Evolutionary conservation across 805 yeast species (phyloP).

Genomic region (Wickerhamiella vanderwaltii): DNA sequence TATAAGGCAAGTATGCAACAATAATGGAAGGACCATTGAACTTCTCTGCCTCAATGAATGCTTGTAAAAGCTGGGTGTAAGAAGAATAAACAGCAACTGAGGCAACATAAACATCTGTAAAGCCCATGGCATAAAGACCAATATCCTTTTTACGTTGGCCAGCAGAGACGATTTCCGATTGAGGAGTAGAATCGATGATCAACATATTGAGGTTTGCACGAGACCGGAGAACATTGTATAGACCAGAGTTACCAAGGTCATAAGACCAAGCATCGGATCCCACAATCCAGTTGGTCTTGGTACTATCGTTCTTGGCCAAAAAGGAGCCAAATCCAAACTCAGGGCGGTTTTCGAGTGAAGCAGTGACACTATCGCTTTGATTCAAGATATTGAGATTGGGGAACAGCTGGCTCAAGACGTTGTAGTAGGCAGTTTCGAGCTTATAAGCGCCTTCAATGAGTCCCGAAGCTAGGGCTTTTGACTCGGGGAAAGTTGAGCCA

Average conservation of each 20-base stretch:
- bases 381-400: slow-evolving; percentile 48
- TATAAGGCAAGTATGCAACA: slow-evolving; percentile 76
- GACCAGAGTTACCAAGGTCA: slow-evolving; percentile 84
- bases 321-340: slow-evolving; percentile 80
- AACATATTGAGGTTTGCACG: slow-evolving; percentile 71
- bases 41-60: slow-evolving; percentile 78
- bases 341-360: slow-evolving; percentile 46
- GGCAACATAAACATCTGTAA: slow-evolving; percentile 80
- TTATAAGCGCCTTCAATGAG: slow-evolving; percentile 33
- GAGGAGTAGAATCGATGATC: slow-evolving; percentile 76
- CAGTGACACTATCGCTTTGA: slow-evolving; percentile 34
- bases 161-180: slow-evolving; percentile 27
- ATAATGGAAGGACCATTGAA: slow-evolving; percentile 86
- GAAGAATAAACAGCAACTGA: slow-evolving; percentile 89
- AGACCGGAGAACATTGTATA: slow-evolving; percentile 69
- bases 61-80: slow-evolving; percentile 82
- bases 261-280: slow-evolving; percentile 95
- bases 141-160: slow-evolving; percentile 67
- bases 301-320: slow-evolving; percentile 42
- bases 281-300: slow-evolving; percentile 49
- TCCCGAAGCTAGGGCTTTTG: slow-evolving; percentile 23
- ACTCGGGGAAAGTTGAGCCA: slow-evolving; percentile 32
- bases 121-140: slow-evolving; percentile 90
- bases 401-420: slow-evolving; percentile 60
- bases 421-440: slow-evolving; percentile 65